Conservation (phyloP, 495 filamentous ascomycete genomes). For the Penicillium salamii region DNA sequence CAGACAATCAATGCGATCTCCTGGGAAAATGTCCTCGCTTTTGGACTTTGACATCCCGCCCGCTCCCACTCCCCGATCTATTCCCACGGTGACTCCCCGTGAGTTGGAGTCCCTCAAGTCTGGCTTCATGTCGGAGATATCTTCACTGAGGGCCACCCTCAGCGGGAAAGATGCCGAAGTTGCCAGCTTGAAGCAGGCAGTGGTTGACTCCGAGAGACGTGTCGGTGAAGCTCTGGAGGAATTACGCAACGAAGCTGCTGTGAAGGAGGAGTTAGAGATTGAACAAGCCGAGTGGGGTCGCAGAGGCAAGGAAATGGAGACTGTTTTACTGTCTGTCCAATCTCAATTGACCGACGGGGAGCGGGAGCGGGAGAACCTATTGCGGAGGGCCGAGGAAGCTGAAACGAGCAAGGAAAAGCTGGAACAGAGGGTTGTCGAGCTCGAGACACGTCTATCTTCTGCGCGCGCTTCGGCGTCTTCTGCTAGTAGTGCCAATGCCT, state of each 20-base stretch:
- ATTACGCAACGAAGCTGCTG: slow-evolving; percentile 67
- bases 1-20: slow-evolving; percentile 35
- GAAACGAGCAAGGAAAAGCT: slow-evolving; percentile 68
- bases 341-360: slow-evolving; percentile 77
- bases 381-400: slow-evolving; percentile 66
- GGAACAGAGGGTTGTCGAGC: slow-evolving; percentile 53
- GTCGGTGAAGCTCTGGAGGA: slow-evolving; percentile 81
- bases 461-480: slow-evolving; percentile 50
- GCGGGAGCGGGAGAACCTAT: slow-evolving; percentile 70
- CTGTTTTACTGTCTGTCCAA: slow-evolving; percentile 70
- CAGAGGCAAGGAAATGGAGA: slow-evolving; percentile 80
- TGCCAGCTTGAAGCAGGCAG: slow-evolving; percentile 74
- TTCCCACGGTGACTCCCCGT: slow-evolving; percentile 85
- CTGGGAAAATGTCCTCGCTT: slow-evolving; percentile 47
- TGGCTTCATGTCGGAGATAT: slow-evolving; percentile 82
- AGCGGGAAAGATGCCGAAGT: slow-evolving; percentile 91
- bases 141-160: slow-evolving; percentile 81
- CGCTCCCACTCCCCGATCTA: slow-evolving; percentile 82
- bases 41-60: slow-evolving; percentile 94
- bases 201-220: slow-evolving; percentile 85
- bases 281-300: slow-evolving; percentile 83
- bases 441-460: slow-evolving; percentile 69
- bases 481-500: slow-evolving; percentile 6
- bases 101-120: slow-evolving; percentile 93
- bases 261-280: slow-evolving; percentile 66